Conservation (phyloP, 306 rosid species). For the Corylus heterophylla region DNA sequence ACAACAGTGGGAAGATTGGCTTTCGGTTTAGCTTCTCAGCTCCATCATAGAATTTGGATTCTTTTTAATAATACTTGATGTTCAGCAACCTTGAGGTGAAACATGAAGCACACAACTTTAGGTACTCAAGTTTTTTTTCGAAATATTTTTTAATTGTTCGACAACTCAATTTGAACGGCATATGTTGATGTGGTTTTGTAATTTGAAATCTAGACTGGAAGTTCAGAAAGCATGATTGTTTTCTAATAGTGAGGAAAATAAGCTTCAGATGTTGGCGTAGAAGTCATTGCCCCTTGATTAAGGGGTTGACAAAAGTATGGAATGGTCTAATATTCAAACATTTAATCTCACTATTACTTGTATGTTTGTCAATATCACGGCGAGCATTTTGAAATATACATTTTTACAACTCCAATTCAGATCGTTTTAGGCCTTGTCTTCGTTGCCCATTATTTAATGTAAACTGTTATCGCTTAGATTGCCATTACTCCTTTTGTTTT, state of each 20-base stretch:
- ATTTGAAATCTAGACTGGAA: slow-evolving; percentile 36
- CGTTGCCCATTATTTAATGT: not conserved
- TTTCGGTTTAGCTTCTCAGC: slow-evolving; percentile 93
- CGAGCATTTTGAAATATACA: not conserved
- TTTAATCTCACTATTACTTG: not conserved
- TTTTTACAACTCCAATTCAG: not conserved
- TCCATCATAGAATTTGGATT: slow-evolving; percentile 51
- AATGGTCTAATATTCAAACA: not conserved
- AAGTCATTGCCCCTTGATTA: not conserved
- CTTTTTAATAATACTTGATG: slow-evolving; percentile 13
- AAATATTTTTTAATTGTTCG: slow-evolving; percentile 2
- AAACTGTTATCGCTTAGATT: not conserved
- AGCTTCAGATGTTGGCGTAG: slow-evolving; percentile 28
- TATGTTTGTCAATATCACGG: not conserved
- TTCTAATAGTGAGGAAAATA: slow-evolving; percentile 30
- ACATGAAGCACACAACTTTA: slow-evolving; percentile 3
- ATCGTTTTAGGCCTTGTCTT: not conserved
- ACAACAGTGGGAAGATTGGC: slow-evolving; percentile 83
- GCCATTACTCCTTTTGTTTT: too few relatives aligned
- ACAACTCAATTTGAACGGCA: slow-evolving; percentile 10
- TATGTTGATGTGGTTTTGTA: slow-evolving; percentile 12
- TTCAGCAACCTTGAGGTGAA: slow-evolving; percentile 19
- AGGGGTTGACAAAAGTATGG: not conserved
- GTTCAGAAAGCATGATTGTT: slow-evolving; percentile 36
- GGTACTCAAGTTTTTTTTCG: slow-evolving; percentile 29